phyloP scores from a whole-genome alignment of 768 basidiomycete species.

The Lentinula edodes region DNA sequence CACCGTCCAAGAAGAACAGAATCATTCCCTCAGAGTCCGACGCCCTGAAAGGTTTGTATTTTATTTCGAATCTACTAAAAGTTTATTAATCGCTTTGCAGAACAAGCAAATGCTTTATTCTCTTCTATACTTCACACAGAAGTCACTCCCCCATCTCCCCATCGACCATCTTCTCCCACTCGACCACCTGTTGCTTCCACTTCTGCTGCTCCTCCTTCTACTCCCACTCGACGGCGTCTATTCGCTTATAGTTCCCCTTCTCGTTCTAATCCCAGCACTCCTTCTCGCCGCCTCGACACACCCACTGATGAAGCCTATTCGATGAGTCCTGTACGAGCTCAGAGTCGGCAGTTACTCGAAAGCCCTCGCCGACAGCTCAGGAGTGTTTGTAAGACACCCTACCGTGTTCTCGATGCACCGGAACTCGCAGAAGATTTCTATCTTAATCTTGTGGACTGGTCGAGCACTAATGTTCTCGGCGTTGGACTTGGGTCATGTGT shows the following conservation, averaged over 20 bases:
- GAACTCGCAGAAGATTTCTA: constrained; percentile 98
- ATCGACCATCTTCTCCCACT: constrained; percentile 56
- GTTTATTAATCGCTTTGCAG: constrained; percentile 17
- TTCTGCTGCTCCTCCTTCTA: constrained; percentile 38
- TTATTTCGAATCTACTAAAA: background rate
- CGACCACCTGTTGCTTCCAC: constrained; percentile 37
- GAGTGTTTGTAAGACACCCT: constrained; percentile 89
- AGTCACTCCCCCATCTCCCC: constrained; percentile 68
- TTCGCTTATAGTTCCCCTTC: constrained; percentile 66
- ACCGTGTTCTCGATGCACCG: constrained; percentile 94
- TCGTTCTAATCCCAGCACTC: constrained; percentile 50
- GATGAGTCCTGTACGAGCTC: constrained; percentile 82
- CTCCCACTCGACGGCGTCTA: constrained; percentile 54
- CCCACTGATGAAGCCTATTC: constrained; percentile 88
- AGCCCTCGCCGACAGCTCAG: constrained; percentile 79
- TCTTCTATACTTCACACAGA: constrained; percentile 71
- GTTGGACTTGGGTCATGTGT: constrained; percentile 91
- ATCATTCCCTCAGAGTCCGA: constrained; percentile 68
- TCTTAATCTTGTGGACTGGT: constrained; percentile 97
- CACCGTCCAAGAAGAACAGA: constrained; percentile 52
- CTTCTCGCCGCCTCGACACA: constrained; percentile 62
- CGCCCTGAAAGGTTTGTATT: constrained; percentile 59
- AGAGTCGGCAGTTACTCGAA: constrained; percentile 76
- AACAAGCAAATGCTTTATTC: constrained; percentile 84
- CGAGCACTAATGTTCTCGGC: constrained; percentile 88